These are phyloP conservation scores for Meyerozyma carpophila DNA, from an alignment of 1,139 yeast species.

Conservation along the genomic window DNA sequence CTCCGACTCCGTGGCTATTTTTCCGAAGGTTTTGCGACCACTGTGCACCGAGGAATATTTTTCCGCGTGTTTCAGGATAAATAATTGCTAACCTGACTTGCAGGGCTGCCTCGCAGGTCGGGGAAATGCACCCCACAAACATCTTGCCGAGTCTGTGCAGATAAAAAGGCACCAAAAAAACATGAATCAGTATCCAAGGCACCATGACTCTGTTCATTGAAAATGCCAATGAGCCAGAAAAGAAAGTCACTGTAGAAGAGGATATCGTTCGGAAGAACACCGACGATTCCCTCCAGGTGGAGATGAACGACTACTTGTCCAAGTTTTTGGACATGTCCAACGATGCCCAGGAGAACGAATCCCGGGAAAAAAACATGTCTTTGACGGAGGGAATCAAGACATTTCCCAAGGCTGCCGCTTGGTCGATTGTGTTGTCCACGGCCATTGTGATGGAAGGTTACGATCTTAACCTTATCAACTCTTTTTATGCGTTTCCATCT, in stretches of 20 bases:
- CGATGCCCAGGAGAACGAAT: constrained; percentile 14
- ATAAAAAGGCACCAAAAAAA: too few species aligned
- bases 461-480: constrained; percentile 32
- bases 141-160: too few species aligned
- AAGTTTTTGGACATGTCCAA: constrained; percentile 13
- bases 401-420: constrained; percentile 37
- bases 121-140: too few species aligned
- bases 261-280: constrained; percentile 14
- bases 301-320: constrained; percentile 8
- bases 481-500: constrained; percentile 38
- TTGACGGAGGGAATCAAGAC: constrained; percentile 12
- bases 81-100: too few species aligned
- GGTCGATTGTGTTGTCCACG: constrained; percentile 38
- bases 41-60: too few species aligned
- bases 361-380: constrained; percentile 13
- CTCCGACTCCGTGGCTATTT: too few species aligned
- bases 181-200: too few species aligned
- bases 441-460: constrained; percentile 47
- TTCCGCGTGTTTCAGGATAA: too few species aligned
- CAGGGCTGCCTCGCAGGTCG: too few species aligned
- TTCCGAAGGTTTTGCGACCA: too few species aligned
- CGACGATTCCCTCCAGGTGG: constrained; percentile 12
- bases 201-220: too few species aligned
- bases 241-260: constrained; percentile 4
- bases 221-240: background rate